Conservation (phyloP, 768 basidiomycete genomes). For the Postia placenta region DNA sequence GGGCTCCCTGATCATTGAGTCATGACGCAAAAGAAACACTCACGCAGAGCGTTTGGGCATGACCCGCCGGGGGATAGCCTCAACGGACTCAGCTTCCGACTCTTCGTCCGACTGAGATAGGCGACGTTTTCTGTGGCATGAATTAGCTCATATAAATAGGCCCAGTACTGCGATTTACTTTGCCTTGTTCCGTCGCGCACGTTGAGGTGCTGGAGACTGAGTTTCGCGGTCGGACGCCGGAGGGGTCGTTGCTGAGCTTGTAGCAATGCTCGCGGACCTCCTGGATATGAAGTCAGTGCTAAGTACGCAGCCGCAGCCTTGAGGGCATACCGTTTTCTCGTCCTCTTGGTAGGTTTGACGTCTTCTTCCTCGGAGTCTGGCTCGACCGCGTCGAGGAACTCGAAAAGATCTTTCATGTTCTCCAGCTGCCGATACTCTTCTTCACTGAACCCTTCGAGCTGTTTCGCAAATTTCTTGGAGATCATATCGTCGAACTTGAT, state of each 20-base stretch:
- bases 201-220: constrained; percentile 13
- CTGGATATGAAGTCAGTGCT: constrained; percentile 27
- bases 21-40: constrained; percentile 19
- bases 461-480: constrained; percentile 64
- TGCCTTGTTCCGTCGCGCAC: constrained; percentile 17
- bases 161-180: constrained; percentile 29
- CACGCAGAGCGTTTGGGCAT: constrained; percentile 59
- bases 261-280: constrained; percentile 54
- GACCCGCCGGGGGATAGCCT: constrained; percentile 38
- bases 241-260: constrained; percentile 34
- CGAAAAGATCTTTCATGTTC: constrained; percentile 50
- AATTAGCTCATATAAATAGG: constrained; percentile 24
- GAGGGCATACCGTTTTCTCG: constrained; percentile 38
- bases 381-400: constrained; percentile 66
- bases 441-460: constrained; percentile 66
- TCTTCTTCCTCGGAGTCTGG: constrained; percentile 54
- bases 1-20: not conserved
- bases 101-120: constrained; percentile 47
- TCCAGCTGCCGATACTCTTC: constrained; percentile 64
- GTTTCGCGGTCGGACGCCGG: constrained; percentile 16
- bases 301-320: not conserved
- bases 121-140: constrained; percentile 41
- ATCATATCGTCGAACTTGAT: constrained; percentile 61
- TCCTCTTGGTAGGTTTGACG: constrained; percentile 32
- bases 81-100: constrained; percentile 33